Conservation (phyloP, 768 basidiomycete genomes). For the Lactarius sp. region DNA sequence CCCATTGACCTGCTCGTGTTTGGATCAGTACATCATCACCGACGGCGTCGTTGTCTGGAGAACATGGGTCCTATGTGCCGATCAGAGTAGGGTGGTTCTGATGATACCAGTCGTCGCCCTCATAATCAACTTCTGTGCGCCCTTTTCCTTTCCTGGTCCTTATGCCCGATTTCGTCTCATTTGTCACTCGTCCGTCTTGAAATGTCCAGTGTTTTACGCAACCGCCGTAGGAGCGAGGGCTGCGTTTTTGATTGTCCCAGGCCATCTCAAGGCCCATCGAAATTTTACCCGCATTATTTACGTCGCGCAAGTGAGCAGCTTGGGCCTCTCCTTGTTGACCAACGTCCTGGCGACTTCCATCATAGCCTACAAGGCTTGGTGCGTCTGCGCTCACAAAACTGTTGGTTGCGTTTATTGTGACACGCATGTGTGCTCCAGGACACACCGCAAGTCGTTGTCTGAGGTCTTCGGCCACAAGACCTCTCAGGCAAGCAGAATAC, state of each 20-base stretch:
- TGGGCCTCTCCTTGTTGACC: constrained; percentile 1
- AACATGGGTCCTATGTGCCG: constrained; percentile 9
- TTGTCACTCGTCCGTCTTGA: background rate
- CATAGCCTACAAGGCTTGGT: constrained; percentile 5
- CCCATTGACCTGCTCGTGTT: background rate
- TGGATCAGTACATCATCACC: constrained; percentile 6
- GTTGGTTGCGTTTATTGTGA: background rate
- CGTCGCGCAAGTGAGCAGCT: background rate
- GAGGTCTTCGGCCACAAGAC: background rate
- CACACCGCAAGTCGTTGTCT: background rate
- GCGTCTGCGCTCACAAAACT: background rate
- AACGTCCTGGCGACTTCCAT: constrained; percentile 9
- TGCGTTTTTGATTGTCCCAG: background rate
- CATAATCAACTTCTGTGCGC: background rate
- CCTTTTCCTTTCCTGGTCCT: background rate
- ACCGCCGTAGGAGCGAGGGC: background rate
- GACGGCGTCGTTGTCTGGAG: constrained; percentile 19
- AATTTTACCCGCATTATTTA: background rate
- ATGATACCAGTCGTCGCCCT: background rate
- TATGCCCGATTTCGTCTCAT: background rate
- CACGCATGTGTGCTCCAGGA: background rate
- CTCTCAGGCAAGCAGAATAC: background rate
- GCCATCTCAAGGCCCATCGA: too few species aligned
- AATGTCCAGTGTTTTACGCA: background rate
- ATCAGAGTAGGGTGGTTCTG: background rate